Base-by-base conservation (phyloP, 495 filamentous ascomycete genomes). In the Aspergillus funiculosus region DNA sequence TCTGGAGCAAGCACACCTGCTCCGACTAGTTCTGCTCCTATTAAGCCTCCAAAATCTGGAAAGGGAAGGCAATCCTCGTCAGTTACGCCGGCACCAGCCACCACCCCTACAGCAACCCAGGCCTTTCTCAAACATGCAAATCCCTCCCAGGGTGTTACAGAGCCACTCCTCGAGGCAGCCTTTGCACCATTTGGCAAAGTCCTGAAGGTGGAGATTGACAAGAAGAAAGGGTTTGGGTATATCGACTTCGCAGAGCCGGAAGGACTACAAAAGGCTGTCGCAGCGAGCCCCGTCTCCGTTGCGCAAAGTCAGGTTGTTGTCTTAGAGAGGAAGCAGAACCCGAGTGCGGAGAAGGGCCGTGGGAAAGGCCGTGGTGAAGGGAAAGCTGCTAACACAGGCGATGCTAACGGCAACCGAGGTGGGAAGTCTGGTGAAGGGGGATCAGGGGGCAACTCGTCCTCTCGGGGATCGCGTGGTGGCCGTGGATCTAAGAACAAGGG, bases 91-190 rank as follows among this genome's bases (percentile, higher is more conserved):
- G 59, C 80, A 24, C 21, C 46, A 14, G 22, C 38, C 5, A 20
- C 37, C 27, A 34, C 46, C 15, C 18, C 46, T 6, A 78, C 78
- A 3, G 78, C 83, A 5, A 86, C 80, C 1, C 82, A 87, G 58
- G 89, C 87, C n/a, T 96, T 95, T 59, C 72, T 95, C 54, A 95
- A 95, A 58, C 89, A 94, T 54, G 89, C 89, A 42, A 94, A 92
- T 60, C 80, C 87, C 14, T 89, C 88, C 1, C 89, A 95, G 61
- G 89, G 89, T 13, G 85, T 96, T 28, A 94, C 87, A 0, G 89
- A 94, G 52, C 67, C 80, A 0, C 61, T 87, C 0, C 75, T 96
- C 4, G 78, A 82, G 48, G 73, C 81, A 49, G 81, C 86, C 6
- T 80, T 96, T 57, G 64, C 78, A 26, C 58, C 64, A 1, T 91